Evolutionary conservation across 192 early-diverging fungal species (phyloP), one percentile per base, ranked within the genome.

Genomic region (Coemansia pectinata): DNA sequence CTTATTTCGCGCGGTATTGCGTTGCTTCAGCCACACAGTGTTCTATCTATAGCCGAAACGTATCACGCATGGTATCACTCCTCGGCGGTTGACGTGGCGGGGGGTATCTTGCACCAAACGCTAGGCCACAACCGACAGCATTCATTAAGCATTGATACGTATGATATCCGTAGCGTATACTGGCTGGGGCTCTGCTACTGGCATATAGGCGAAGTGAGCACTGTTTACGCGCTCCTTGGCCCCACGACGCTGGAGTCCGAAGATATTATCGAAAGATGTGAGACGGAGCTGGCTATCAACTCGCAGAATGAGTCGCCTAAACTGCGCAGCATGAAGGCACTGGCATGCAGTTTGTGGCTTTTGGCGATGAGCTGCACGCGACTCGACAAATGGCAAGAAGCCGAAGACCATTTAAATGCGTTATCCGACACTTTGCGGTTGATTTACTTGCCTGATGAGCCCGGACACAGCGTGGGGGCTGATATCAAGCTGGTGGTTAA

Each of bases 361-460:
- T 66, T 81, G 17, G 74, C 74, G 10, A 72, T 79, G 62, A 34
- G 72, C 38, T 78, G 76, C 50, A 73, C 80, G n/a, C 77, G 76
- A n/a, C 62, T 85, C 14, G 76, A 77, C 23, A 81, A 79, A 47
- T 85, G 84, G 84, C 76, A 76, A 33, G 84, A 85, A 21, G 84
- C 84, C 23, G 84, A 85, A 63, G 75, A 79, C 59, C 66, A 82
- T 17, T 70, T 85, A 4, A 36, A 62, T 2, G 27, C 65, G 25
- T 77, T 85, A 4, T 17, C 60, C 2, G 60, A n/a, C 2, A 42
- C 66, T 0, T 47, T 78, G 2, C 57, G 31, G 64, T 61, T 65
- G 41, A 44, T 80, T 5, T 70, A 72, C 17, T 40, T 45, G 40
- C 75, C 72, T 8, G 78, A 72, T 17, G 69, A 75, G 65, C 64